phyloP scores from a whole-genome alignment of 2,329 filamentous ascomycete genomes.

The Amauroascus niger region DNA sequence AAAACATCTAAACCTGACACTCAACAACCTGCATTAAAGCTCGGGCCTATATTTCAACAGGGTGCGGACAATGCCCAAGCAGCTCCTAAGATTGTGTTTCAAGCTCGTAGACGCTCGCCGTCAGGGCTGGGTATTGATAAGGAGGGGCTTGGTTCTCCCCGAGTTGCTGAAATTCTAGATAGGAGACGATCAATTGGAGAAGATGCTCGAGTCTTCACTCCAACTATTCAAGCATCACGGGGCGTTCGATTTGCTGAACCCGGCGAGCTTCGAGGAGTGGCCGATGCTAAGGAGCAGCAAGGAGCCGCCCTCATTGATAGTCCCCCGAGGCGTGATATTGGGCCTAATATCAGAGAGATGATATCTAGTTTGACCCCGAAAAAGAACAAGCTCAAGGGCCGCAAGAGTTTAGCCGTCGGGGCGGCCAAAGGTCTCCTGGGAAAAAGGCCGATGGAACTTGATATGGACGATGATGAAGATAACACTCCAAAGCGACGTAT shows the following conservation, averaged over 20 bases:
- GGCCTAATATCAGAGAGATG: slow-evolving; percentile 62
- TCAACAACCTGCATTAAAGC: slow-evolving; percentile 31
- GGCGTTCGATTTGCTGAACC: slow-evolving; percentile 58
- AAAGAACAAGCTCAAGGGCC: slow-evolving; percentile 55
- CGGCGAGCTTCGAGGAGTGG: slow-evolving; percentile 48
- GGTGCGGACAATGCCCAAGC: slow-evolving; percentile 46
- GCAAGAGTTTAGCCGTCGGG: slow-evolving; percentile 68
- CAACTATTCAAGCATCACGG: slow-evolving; percentile 35
- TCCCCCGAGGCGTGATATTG: slow-evolving; percentile 52
- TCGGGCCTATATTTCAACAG: slow-evolving; percentile 44
- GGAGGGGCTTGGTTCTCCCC: slow-evolving; percentile 64
- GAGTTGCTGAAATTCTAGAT: slow-evolving; percentile 60
- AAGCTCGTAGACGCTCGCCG: slow-evolving; percentile 50
- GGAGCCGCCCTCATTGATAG: slow-evolving; percentile 37
- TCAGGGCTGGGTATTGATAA: slow-evolving; percentile 62
- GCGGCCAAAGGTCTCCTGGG: slow-evolving; percentile 64
- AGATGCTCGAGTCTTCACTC: slow-evolving; percentile 53
- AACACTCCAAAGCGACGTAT: slow-evolving; percentile 55
- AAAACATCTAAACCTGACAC: slow-evolving; percentile 39
- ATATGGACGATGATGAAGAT: slow-evolving; percentile 53
- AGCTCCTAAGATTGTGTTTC: slow-evolving; percentile 56
- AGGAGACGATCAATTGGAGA: slow-evolving; percentile 63
- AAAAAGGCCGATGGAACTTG: slow-evolving; percentile 63
- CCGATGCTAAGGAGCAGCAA: slow-evolving; percentile 31
- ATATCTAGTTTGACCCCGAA: slow-evolving; percentile 69